These are phyloP conservation scores for Phialophora expanda DNA, from an alignment of 2,329 filamentous ascomycete genomes.

Conservation along the genomic window DNA sequence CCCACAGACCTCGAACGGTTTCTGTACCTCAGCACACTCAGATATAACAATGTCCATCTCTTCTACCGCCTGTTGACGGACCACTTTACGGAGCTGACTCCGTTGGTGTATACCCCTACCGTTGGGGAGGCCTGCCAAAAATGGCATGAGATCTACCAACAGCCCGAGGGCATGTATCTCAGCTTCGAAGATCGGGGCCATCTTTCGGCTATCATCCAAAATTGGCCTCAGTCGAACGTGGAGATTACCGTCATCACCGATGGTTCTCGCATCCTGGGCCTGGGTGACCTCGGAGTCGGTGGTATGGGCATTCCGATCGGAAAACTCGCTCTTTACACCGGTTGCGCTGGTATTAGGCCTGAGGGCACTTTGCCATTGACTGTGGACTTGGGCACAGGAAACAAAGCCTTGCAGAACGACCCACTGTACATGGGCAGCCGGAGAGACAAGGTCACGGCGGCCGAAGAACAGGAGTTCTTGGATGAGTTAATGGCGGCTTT, in stretches of 20 bases:
- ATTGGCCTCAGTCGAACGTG: slow-evolving; percentile 88
- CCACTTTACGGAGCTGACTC: slow-evolving; percentile 55
- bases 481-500: slow-evolving; percentile 96
- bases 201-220: slow-evolving; percentile 83
- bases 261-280: slow-evolving; percentile 85
- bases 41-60: slow-evolving; percentile 59
- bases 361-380: slow-evolving; percentile 67
- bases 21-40: slow-evolving; percentile 56
- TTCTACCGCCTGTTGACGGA: slow-evolving; percentile 58
- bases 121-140: slow-evolving; percentile 94
- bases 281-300: slow-evolving; percentile 94
- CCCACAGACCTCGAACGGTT: slow-evolving; percentile 56
- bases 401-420: slow-evolving; percentile 72
- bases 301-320: slow-evolving; percentile 98
- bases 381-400: slow-evolving; percentile 67
- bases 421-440: slow-evolving; percentile 89
- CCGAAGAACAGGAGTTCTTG: slow-evolving; percentile 87
- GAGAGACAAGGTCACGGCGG: slow-evolving; percentile 75
- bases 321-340: slow-evolving; percentile 93
- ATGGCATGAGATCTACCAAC: slow-evolving; percentile 94
- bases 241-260: slow-evolving; percentile 98
- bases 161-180: slow-evolving; percentile 91
- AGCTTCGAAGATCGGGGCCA: slow-evolving; percentile 93
- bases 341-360: slow-evolving; percentile 91
- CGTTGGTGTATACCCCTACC: slow-evolving; percentile 58